Percentiles rank a stretch among this genome's conserved stretches.
phyloP scores from a whole-genome alignment of 2,329 filamentous ascomycete species.

The Botrytis medusae region DNA sequence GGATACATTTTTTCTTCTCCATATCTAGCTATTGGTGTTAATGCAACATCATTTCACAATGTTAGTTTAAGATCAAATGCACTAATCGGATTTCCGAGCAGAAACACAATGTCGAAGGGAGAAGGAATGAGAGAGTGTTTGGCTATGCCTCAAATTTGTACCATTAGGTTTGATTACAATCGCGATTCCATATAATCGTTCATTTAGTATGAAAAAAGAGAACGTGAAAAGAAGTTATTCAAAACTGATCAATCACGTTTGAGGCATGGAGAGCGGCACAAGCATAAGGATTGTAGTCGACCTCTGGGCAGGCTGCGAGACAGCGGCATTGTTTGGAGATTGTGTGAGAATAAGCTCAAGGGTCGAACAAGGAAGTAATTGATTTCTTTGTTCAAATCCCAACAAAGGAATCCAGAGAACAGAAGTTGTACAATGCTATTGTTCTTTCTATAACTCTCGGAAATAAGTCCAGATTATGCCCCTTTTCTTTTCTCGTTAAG shows the following conservation, averaged over 20 bases:
- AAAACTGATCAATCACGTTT: neutral
- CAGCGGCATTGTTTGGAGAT: neutral
- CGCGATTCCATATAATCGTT: neutral
- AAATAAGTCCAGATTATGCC: neutral
- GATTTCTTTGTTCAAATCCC: fast-evolving
- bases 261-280: neutral
- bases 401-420: neutral
- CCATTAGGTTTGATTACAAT: neutral
- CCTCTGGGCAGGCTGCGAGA: neutral
- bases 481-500: neutral
- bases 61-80: neutral
- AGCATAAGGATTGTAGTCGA: neutral
- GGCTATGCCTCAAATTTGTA: neutral
- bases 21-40: too few species aligned
- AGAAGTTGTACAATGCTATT: neutral
- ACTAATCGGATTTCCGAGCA: neutral
- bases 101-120: neutral
- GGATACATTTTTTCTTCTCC: neutral
- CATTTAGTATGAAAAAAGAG: too few species aligned
- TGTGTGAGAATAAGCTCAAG: neutral
- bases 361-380: neutral
- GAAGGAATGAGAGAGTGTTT: too few species aligned
- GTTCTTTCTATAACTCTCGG: neutral
- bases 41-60: neutral
- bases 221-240: neutral